phyloP scores from a whole-genome alignment of 176 grass and related monocot species.

The Coix lacrymajobi region DNA sequence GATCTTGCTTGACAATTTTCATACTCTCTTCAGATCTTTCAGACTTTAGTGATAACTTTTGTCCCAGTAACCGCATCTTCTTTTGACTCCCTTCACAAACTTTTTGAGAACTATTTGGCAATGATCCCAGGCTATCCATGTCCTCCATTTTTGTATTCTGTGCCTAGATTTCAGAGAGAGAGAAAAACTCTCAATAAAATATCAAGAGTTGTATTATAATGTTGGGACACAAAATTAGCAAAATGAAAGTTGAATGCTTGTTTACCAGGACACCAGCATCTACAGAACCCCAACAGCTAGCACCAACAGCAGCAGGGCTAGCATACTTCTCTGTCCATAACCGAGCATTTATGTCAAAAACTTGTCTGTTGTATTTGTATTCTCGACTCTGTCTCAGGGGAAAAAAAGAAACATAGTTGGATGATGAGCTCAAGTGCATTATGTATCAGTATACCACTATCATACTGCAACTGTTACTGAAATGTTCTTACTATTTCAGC shows the following conservation, averaged over 20 bases:
- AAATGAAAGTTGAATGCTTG: not conserved
- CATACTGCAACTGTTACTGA: not conserved
- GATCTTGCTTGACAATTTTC: conserved; percentile 27
- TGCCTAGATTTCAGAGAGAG: conserved; percentile 24
- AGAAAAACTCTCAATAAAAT: not conserved
- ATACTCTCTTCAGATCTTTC: conserved; percentile 19
- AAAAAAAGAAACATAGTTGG: not conserved
- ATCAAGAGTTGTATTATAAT: not conserved
- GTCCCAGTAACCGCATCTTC: conserved; percentile 46
- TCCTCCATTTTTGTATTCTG: conserved; percentile 36
- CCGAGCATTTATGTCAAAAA: conserved; percentile 68
- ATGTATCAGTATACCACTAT: conserved; percentile 13
- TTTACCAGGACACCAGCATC: conserved; percentile 30
- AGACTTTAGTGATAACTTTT: conserved; percentile 50
- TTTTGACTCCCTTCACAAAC: conserved; percentile 32
- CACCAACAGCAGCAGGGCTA: conserved; percentile 41
- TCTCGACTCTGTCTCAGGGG: conserved; percentile 64
- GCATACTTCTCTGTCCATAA: conserved; percentile 72
- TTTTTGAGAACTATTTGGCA: conserved; percentile 22
- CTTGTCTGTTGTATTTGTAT: conserved; percentile 75
- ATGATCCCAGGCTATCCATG: conserved; percentile 14
- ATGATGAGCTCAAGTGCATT: not conserved
- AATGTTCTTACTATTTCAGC: conserved; percentile 67
- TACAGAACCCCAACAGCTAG: conserved; percentile 33
- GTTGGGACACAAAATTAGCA: not conserved